phyloP scores from a whole-genome alignment of 2,329 filamentous ascomycete species.

The Fonsecaea nubica region DNA sequence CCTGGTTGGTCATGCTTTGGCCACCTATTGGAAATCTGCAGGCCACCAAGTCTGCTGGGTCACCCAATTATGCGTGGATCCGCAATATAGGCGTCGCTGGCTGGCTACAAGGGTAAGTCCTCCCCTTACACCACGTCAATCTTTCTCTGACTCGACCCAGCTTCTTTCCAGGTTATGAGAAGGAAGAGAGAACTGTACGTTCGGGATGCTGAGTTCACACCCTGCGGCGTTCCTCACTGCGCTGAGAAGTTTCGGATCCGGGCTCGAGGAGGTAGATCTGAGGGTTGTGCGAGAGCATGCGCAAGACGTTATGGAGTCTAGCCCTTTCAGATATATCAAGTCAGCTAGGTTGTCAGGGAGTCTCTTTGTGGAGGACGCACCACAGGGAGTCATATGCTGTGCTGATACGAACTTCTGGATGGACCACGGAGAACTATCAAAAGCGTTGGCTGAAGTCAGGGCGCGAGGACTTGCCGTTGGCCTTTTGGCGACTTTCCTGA shows the following conservation, averaged over 20 bases:
- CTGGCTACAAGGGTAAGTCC: slow-evolving; percentile 14
- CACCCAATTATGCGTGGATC: slow-evolving; percentile 21
- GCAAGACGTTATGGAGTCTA: slow-evolving; percentile 11
- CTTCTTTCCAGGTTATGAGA: neutral
- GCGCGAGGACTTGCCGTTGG: slow-evolving; percentile 13
- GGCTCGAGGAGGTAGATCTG: slow-evolving; percentile 11
- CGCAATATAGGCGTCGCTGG: slow-evolving; percentile 6
- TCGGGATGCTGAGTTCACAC: slow-evolving; percentile 16
- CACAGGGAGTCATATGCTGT: slow-evolving; percentile 13
- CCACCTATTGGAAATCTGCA: slow-evolving; percentile 3
- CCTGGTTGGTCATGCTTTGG: neutral
- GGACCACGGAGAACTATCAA: slow-evolving; percentile 11
- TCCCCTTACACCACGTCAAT: neutral
- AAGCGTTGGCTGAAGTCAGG: slow-evolving; percentile 6
- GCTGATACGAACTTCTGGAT: slow-evolving; percentile 23
- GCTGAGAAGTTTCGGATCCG: slow-evolving; percentile 12
- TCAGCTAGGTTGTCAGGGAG: slow-evolving; percentile 9
- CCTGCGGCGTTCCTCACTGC: slow-evolving; percentile 15
- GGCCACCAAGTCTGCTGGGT: slow-evolving; percentile 16
- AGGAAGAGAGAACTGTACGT: neutral
- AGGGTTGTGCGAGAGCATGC: slow-evolving; percentile 1
- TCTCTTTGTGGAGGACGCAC: slow-evolving; percentile 2
- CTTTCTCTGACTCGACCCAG: neutral
- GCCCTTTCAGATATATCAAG: slow-evolving; percentile 18
- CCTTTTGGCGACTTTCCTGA: slow-evolving; percentile 19